These are phyloP conservation scores for Colletotrichum sp. DNA, from an alignment of 2,329 filamentous ascomycete species.

Conservation along the genomic window DNA sequence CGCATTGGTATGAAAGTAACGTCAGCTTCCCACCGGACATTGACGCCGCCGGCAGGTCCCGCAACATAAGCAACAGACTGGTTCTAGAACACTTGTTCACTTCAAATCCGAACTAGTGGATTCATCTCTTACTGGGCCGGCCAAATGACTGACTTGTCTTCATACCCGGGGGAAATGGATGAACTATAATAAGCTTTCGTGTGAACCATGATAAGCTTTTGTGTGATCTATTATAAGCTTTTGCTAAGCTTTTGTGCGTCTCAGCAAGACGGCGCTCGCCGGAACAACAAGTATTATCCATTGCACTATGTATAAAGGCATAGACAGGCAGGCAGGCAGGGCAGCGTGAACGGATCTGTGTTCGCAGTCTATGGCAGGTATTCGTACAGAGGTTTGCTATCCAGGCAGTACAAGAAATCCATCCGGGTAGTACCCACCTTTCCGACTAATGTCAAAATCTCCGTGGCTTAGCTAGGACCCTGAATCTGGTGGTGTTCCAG, in stretches of 20 bases:
- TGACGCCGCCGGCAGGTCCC: background rate
- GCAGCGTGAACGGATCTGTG: accelerated
- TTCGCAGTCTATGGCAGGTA: background rate
- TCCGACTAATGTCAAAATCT: background rate
- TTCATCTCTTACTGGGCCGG: background rate
- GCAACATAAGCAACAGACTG: background rate
- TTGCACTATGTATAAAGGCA: background rate
- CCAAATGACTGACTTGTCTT: background rate
- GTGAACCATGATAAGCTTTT: background rate
- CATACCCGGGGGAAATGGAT: background rate
- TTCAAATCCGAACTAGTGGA: background rate
- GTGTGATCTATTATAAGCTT: background rate
- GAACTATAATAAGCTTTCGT: background rate
- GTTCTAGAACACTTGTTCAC: background rate
- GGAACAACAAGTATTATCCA: background rate
- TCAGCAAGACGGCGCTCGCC: background rate
- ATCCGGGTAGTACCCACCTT: background rate
- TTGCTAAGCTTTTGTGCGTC: background rate
- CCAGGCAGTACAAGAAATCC: background rate
- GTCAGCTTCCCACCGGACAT: background rate
- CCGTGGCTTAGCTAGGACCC: background rate
- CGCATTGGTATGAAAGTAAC: background rate
- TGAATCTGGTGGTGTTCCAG: background rate
- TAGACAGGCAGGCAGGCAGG: background rate
- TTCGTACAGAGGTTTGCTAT: background rate